These are phyloP conservation scores for Fraxinus angustifolia DNA, from an alignment of 305 asterid genomes.

Conservation along the genomic window DNA sequence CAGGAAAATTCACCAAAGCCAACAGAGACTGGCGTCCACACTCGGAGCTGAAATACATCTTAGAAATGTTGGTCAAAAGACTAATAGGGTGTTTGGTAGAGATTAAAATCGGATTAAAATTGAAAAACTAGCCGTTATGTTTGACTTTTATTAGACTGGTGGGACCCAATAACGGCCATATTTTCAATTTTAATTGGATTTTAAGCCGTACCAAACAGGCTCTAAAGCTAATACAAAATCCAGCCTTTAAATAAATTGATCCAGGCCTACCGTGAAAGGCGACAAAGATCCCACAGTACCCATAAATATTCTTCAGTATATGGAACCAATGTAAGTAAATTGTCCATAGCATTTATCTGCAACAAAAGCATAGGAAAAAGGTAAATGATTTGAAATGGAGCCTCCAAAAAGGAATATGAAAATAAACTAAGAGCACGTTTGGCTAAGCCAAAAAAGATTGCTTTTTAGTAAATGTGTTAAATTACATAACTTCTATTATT, in stretches of 20 bases:
- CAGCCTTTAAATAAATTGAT: constrained; percentile 24
- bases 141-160: no score
- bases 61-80: constrained; percentile 25
- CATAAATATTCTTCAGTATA: constrained; percentile 83
- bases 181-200: no score
- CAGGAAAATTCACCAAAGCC: constrained; percentile 83
- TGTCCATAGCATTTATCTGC: constrained; percentile 74
- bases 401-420: background rate
- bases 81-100: no score
- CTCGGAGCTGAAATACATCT: constrained; percentile 63
- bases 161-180: no score
- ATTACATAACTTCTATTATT: background rate
- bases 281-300: constrained; percentile 93
- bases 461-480: background rate
- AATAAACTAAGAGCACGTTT: background rate
- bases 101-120: no score
- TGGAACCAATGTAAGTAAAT: constrained; percentile 56
- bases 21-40: constrained; percentile 93
- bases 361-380: constrained; percentile 20
- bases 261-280: constrained; percentile 72
- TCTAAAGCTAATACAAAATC: constrained; percentile 12
- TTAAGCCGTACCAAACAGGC: no score
- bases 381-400: constrained; percentile 22
- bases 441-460: background rate
- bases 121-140: no score